These are phyloP conservation scores for Trypanosoma congolense DNA, from an alignment of 208 protist genomes.

Conservation along the genomic window DNA sequence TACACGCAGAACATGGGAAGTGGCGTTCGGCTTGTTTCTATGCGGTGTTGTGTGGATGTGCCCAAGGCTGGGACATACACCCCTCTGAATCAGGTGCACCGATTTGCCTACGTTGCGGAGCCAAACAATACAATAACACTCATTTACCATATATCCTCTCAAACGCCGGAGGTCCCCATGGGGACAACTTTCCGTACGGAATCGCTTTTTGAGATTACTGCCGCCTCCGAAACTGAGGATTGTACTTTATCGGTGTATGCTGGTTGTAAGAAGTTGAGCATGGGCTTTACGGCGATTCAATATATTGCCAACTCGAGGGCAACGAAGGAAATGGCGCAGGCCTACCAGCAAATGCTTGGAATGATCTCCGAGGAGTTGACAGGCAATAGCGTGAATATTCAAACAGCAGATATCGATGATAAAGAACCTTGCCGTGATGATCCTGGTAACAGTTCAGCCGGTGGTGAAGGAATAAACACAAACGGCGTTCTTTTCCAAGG, in stretches of 20 bases:
- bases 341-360: slow-evolving; percentile 69
- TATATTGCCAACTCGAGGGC: slow-evolving; percentile 65
- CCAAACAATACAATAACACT: slow-evolving; percentile 40
- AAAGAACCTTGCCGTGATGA: not conserved
- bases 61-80: slow-evolving; percentile 55
- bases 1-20: slow-evolving; percentile 67
- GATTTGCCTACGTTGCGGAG: slow-evolving; percentile 56
- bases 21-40: slow-evolving; percentile 59
- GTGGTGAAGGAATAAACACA: slow-evolving; percentile 1
- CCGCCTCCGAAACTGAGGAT: slow-evolving; percentile 36
- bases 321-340: slow-evolving; percentile 71
- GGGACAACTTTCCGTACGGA: slow-evolving; percentile 75
- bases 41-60: slow-evolving; percentile 60
- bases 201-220: slow-evolving; percentile 66
- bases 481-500: slow-evolving; percentile 50
- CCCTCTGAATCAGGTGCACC: slow-evolving; percentile 70
- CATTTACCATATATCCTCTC: slow-evolving; percentile 78
- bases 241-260: slow-evolving; percentile 66
- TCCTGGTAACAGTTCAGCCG: slow-evolving; percentile 1
- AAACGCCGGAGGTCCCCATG: slow-evolving; percentile 65
- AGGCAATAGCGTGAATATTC: slow-evolving; percentile 14
- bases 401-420: slow-evolving; percentile 11
- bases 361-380: slow-evolving; percentile 69
- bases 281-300: slow-evolving; percentile 61
- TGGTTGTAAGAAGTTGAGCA: slow-evolving; percentile 72